Evolutionary conservation across 352 stramenopile genomes (phyloP).

Genomic region (Globisporangium uncinulatum): DNA sequence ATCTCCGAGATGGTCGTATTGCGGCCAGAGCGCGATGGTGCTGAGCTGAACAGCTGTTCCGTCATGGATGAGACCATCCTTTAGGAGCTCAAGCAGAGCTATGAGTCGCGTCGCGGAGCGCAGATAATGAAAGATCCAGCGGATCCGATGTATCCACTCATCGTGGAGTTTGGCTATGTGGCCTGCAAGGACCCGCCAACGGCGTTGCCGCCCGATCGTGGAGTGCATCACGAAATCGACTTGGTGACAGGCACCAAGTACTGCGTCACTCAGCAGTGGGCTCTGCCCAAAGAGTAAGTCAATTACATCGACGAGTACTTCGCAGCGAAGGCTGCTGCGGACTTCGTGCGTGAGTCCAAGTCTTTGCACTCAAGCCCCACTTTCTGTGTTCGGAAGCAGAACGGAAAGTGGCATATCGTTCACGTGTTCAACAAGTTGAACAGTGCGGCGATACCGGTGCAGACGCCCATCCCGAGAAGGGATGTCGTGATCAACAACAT

Average conservation of each 20-base stretch:
- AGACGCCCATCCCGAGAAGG: slow-evolving; percentile 26
- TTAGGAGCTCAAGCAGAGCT: too few relatives aligned
- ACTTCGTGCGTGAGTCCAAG: slow-evolving; percentile 14
- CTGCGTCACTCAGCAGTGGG: slow-evolving; percentile 22
- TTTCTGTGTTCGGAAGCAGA: slow-evolving; percentile 25
- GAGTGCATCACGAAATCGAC: slow-evolving; percentile 26
- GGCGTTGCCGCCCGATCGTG: too few relatives aligned
- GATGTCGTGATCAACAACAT: slow-evolving; percentile 22
- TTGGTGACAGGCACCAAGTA: slow-evolving; percentile 20
- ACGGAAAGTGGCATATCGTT: slow-evolving; percentile 19
- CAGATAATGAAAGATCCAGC: too few relatives aligned
- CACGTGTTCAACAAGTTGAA: slow-evolving; percentile 35
- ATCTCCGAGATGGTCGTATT: too few relatives aligned
- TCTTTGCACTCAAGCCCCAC: slow-evolving; percentile 18
- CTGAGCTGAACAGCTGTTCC: too few relatives aligned
- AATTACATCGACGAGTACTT: slow-evolving; percentile 19
- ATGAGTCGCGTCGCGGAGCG: too few relatives aligned
- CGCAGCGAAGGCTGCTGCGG: background rate
- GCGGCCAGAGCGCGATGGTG: too few relatives aligned
- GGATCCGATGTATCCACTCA: too few relatives aligned
- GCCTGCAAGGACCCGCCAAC: too few relatives aligned
- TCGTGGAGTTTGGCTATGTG: too few relatives aligned
- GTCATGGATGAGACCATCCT: too few relatives aligned
- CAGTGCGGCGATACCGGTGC: slow-evolving; percentile 16
- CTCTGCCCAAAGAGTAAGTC: slow-evolving; percentile 19